These are phyloP conservation scores for Ephemerocybe angulata DNA, from an alignment of 768 basidiomycete genomes.

Conservation along the genomic window DNA sequence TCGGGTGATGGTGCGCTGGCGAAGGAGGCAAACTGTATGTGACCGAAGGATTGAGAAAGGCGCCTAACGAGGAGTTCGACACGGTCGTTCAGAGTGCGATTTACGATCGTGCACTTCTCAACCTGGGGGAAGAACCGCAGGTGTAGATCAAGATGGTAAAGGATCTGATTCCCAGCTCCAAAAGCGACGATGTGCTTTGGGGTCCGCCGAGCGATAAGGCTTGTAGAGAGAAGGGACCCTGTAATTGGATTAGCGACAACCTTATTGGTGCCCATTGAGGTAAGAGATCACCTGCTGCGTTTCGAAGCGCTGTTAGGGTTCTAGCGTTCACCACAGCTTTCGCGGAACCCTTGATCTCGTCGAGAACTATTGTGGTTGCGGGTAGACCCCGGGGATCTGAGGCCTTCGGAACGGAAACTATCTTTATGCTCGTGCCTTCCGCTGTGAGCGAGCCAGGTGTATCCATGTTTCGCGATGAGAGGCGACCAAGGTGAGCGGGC, in stretches of 20 bases:
- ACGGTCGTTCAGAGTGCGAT: conserved; percentile 53
- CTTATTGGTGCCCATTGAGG: not conserved
- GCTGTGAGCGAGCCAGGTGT: conserved; percentile 5
- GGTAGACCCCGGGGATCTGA: conserved; percentile 58
- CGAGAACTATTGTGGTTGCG: conserved; percentile 70
- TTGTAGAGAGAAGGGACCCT: conserved; percentile 71
- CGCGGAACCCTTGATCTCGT: conserved; percentile 65
- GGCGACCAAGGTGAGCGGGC: conserved; percentile 60
- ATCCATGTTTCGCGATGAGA: conserved; percentile 5
- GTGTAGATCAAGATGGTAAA: conserved; percentile 61
- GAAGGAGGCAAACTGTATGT: conserved; percentile 17
- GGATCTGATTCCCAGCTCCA: conserved; percentile 71
- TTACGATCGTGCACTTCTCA: conserved; percentile 53
- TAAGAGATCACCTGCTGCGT: conserved; percentile 66
- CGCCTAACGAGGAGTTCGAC: conserved; percentile 32
- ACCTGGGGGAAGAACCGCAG: conserved; percentile 56
- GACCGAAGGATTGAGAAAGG: conserved; percentile 21
- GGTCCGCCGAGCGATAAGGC: conserved; percentile 39
- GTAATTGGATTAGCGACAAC: not conserved
- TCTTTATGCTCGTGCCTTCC: conserved; percentile 65
- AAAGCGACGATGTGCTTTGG: conserved; percentile 57
- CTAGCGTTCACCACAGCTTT: conserved; percentile 78
- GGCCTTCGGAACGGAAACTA: conserved; percentile 68
- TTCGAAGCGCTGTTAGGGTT: conserved; percentile 73
- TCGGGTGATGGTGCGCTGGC: not conserved